phyloP scores from a whole-genome alignment of 805 yeast genomes.

The Candida silvicultrix region DNA sequence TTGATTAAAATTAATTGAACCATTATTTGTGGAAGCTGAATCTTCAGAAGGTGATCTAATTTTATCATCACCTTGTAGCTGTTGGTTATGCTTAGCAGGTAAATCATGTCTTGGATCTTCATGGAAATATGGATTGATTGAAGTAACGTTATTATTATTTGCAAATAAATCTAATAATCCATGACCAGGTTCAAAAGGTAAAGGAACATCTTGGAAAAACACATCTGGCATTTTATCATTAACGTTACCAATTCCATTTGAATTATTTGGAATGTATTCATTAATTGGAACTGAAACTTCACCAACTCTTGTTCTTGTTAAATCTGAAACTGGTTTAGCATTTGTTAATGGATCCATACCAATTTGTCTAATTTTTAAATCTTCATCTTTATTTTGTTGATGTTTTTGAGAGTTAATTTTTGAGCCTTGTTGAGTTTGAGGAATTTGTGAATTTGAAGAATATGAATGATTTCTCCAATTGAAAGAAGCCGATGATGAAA shows the following conservation, averaged over 20 bases:
- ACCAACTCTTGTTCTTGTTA: conserved; percentile 26
- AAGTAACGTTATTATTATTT: conserved; percentile 12
- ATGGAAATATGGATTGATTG: conserved; percentile 1
- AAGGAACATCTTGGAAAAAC: conserved; percentile 26
- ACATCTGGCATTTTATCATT: conserved; percentile 17
- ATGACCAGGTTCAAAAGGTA: conserved; percentile 28
- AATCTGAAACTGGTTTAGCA: conserved; percentile 19
- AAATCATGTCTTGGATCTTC: neutral
- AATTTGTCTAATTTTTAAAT: conserved; percentile 13
- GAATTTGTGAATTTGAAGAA: neutral
- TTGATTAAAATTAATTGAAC: neutral
- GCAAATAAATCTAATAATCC: conserved; percentile 36
- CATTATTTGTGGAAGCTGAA: neutral
- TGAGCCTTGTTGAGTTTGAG: conserved; percentile 1
- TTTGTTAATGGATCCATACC: conserved; percentile 23
- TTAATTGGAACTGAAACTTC: conserved; percentile 31
- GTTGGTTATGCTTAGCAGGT: neutral
- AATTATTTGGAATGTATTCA: conserved; percentile 28
- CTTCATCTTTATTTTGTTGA: no score
- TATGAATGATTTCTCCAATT: neutral
- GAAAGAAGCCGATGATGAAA: neutral
- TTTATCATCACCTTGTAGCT: neutral
- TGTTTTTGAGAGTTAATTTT: conserved; percentile 3
- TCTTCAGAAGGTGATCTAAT: neutral
- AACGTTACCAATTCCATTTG: conserved; percentile 25